Evolutionary conservation across 208 protist genomes (phyloP), one percentile per base, ranked within the genome.

Genomic region (Herpetomonas samuelpessoai): DNA sequence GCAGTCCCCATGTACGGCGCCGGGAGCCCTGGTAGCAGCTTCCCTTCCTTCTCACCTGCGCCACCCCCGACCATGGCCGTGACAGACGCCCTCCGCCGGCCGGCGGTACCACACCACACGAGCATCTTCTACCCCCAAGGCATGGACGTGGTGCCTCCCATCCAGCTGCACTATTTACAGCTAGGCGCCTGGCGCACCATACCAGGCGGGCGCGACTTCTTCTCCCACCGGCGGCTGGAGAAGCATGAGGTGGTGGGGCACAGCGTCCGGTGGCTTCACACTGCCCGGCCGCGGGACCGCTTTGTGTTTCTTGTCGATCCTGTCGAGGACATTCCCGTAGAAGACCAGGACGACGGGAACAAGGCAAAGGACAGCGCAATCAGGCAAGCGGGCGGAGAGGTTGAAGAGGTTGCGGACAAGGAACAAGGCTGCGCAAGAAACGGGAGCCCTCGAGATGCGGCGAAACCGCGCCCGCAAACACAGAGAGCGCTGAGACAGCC

Each of bases 251-350:
- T 88, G 30, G 56, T 72, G 14, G 86, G 86, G 3, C 86, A 92
- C 60, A 76, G 63, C 1, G 81, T 83, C 24, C 76, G 71, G 4
- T 92, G 81, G 81, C 63, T 92, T 38, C 75, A 86, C 66, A 81
- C 56, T 30, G 81, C 81, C 0, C 46, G 46, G 45, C 82, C 81
- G 41, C 79, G 77, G 19, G 65, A 87, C 57, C 57, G 56, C 2
- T 88, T 92, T 54, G 82, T 89, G 4, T 89, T 92, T 67, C 29
- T 89, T 18, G 68, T 92, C 19, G 76, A 76, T 6, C 85, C 85
- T 3, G 85, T 92, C 3, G 62, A 68, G 29, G 62, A 50, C 18
- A 39, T 2, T 21, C 28, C 0, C 1, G 16, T 14, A 22, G 25
- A 19, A 22, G 7, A 2, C 4, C 3, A 26, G 47, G 16, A n/a